Percentiles rank a stretch among this genome's conserved stretches.
These are phyloP conservation scores for Moesziomyces sp. DNA, from an alignment of 1,284 basidiomycete species.

Conservation along the genomic window DNA sequence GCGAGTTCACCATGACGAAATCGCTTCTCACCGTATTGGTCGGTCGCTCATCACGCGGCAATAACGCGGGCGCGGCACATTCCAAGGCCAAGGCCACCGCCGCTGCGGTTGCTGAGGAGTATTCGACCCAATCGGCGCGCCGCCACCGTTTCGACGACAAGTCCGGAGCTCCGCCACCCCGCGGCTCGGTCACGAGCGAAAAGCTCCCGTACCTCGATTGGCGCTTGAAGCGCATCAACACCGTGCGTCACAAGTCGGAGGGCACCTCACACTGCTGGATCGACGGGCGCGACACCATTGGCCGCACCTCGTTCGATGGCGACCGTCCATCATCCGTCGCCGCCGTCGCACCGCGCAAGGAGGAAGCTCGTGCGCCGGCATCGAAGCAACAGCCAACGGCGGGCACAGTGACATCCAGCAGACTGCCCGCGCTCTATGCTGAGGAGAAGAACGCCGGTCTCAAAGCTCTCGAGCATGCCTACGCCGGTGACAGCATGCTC, in stretches of 20 bases:
- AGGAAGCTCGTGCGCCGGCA: not conserved
- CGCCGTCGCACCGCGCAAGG: too few species aligned
- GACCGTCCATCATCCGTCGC: not conserved
- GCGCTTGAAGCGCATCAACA: conserved; percentile 46
- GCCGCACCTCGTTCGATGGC: conserved; percentile 32
- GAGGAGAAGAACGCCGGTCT: conserved; percentile 30
- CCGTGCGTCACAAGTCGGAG: conserved; percentile 29
- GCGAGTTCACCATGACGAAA: conserved; percentile 33
- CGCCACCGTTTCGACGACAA: conserved; percentile 43
- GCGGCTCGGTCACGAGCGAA: conserved; percentile 40
- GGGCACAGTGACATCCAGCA: conserved; percentile 5
- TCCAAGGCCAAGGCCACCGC: conserved; percentile 6
- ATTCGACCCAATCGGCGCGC: conserved; percentile 5
- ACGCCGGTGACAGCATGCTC: conserved; percentile 26
- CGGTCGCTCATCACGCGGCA: conserved; percentile 13
- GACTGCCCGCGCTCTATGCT: conserved; percentile 14
- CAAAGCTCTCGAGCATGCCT: conserved; percentile 31
- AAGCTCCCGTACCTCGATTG: conserved; percentile 54
- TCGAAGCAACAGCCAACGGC: conserved; percentile 3
- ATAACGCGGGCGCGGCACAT: not conserved
- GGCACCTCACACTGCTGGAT: conserved; percentile 25
- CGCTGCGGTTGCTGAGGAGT: conserved; percentile 2
- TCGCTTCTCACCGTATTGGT: conserved; percentile 29
- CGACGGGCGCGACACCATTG: conserved; percentile 45
- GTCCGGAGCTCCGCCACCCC: conserved; percentile 37